Evolutionary conservation across 306 rosid genomes (phyloP), one percentile per base, ranked within the genome.

Genomic region (Betula pendula): DNA sequence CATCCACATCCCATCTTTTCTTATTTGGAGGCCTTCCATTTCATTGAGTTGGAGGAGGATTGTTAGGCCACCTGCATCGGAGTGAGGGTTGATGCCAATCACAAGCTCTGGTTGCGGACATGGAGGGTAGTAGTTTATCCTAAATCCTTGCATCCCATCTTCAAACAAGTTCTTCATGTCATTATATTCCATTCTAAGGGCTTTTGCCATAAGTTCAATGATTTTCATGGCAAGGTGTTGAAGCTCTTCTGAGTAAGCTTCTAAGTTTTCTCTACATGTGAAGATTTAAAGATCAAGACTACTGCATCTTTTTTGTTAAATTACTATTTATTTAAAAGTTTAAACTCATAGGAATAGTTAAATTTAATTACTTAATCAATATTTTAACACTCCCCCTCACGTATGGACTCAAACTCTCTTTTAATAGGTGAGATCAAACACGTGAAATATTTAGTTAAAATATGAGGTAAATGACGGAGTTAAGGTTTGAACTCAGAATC

Each of bases 41-140:
- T 82, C 86, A 70, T 82, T 82, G 65, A 82, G 31, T 42, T 82
- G 82, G 56, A 76, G 82, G 48, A 83, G 85, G 63, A 83, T 81
- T 8, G 89, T 83, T 17, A 86, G 25, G 50, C 27, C 84, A 11
- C 11, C 45, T 0, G 60, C 14, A 60, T 83, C 89, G 1, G 87
- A 81, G 51, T 81, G 84, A 63, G 79, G 52, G 45, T 27, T 81
- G 70, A 86, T 45, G 38, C 86, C 90, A 25, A 72, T 76, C 1
- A 49, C 90, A 38, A 72, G 53, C 19, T 85, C 84, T 8, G 88
- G 84, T 20, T 81, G 80, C 3, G 83, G 83, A 68, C 88, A 85
- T 51, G 86, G 88, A 49, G 88, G 83, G 76, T 85, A 81, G 52
- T 75, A 85, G 44, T 85, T 85, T 76, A 85, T 81, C 24, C 88